Percentiles rank a stretch among this genome's conserved stretches.
Evolutionary conservation across 179 eudicot genomes (phyloP).

Genomic region (Drosera spatulata): DNA sequence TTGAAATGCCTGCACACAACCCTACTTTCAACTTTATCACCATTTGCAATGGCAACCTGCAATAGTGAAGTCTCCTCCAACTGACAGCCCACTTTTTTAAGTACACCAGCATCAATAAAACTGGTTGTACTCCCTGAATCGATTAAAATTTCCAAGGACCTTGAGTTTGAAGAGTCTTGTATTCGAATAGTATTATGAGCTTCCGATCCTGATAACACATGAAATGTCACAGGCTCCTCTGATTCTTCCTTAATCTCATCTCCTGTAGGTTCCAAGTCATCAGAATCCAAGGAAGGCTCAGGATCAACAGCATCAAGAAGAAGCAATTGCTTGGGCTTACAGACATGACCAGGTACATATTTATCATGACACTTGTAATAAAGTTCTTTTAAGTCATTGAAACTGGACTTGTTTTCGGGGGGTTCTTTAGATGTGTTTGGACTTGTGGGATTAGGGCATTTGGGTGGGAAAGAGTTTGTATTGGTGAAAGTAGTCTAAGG

Average conservation of each 20-base stretch:
- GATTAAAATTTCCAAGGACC: neutral
- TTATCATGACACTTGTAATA: neutral
- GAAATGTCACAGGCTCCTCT: neutral
- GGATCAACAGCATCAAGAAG: neutral
- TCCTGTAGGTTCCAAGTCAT: neutral
- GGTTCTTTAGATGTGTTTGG: neutral
- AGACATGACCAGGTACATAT: neutral
- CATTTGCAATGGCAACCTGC: neutral
- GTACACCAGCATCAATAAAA: neutral
- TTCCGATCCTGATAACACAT: neutral
- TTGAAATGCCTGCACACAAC: neutral
- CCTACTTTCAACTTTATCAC: neutral
- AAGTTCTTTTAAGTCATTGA: neutral
- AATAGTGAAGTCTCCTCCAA: neutral
- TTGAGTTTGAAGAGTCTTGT: neutral
- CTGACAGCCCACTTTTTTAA: neutral
- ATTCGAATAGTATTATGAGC: neutral
- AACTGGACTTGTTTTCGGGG: neutral
- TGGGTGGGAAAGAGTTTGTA: neutral
- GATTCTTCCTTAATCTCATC: no score
- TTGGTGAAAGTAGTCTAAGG: neutral
- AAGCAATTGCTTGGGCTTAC: neutral
- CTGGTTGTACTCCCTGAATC: neutral
- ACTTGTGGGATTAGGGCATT: neutral
- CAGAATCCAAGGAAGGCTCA: neutral